Evolutionary conservation across 1,284 basidiomycete genomes (phyloP).

Genomic region (Anthracocystis setariae): DNA sequence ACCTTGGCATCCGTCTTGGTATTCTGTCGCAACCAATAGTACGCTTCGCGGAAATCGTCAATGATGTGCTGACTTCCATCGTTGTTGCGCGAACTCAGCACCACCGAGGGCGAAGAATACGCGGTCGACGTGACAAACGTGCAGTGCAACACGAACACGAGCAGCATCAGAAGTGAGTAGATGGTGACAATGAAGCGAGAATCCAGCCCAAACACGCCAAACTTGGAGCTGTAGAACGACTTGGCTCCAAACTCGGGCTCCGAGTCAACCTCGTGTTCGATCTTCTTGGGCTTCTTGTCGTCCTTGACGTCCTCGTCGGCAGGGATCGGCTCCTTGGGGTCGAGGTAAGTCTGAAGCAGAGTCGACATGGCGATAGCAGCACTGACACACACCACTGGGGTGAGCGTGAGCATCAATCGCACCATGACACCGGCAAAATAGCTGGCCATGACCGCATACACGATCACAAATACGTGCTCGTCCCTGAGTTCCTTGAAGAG

Average conservation of each 20-base stretch:
- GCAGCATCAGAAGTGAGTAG: slow-evolving; percentile 81
- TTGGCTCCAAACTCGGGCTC: slow-evolving; percentile 27
- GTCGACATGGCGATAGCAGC: slow-evolving; percentile 90
- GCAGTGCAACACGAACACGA: slow-evolving; percentile 85
- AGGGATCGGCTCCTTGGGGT: slow-evolving; percentile 72
- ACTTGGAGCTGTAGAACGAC: slow-evolving; percentile 44
- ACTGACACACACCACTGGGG: slow-evolving; percentile 89
- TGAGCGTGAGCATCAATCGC: slow-evolving; percentile 89
- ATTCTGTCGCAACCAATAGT: slow-evolving; percentile 98
- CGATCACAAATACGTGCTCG: slow-evolving; percentile 98
- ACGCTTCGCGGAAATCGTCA: slow-evolving; percentile 99
- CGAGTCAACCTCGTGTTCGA: slow-evolving; percentile 8
- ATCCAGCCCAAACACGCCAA: slow-evolving; percentile 86
- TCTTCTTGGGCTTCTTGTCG: slow-evolving; percentile 16
- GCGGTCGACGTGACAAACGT: slow-evolving; percentile 95
- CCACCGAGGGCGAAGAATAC: slow-evolving; percentile 97
- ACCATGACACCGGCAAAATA: slow-evolving; percentile 99
- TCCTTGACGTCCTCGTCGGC: slow-evolving; percentile 64
- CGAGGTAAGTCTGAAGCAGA: slow-evolving; percentile 89
- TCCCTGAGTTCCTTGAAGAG: slow-evolving; percentile 94
- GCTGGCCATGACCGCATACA: slow-evolving; percentile 92
- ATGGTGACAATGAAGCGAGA: slow-evolving; percentile 80
- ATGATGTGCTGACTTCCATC: slow-evolving; percentile 95
- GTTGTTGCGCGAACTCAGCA: slow-evolving; percentile 80
- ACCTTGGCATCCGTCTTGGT: slow-evolving; percentile 90